Evolutionary conservation across 805 yeast genomes (phyloP).

Genomic region (Sugiyamaella americana): DNA sequence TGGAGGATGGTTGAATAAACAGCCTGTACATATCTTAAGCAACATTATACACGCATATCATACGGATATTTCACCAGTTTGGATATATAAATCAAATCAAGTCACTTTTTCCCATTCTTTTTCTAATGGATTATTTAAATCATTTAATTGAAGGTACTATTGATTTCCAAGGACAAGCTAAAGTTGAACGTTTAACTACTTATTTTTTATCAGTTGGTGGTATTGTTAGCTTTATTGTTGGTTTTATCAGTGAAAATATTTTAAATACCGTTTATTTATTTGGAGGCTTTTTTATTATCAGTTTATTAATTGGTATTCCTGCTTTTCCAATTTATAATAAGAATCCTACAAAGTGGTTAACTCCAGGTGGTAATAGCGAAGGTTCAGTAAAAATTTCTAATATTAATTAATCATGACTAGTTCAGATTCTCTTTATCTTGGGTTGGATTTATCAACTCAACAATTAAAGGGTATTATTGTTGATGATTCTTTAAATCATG

Average conservation of each 20-base stretch:
- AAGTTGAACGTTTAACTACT: slow-evolving; percentile 33
- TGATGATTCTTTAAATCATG: slow-evolving; percentile 45
- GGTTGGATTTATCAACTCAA: slow-evolving; percentile 86
- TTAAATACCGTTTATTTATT: slow-evolving; percentile 36
- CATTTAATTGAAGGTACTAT: slow-evolving; percentile 18
- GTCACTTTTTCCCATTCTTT: too few species aligned
- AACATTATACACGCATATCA: too few species aligned
- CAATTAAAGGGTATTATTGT: slow-evolving; percentile 74
- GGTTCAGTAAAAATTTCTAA: not conserved
- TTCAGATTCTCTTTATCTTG: slow-evolving; percentile 29
- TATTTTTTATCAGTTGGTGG: slow-evolving; percentile 23
- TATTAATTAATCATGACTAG: not conserved
- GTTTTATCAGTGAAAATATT: slow-evolving; percentile 45
- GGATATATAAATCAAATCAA: too few species aligned
- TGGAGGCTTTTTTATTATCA: slow-evolving; percentile 30
- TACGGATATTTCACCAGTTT: too few species aligned
- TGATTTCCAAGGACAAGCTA: slow-evolving; percentile 51
- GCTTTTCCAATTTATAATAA: slow-evolving; percentile 53
- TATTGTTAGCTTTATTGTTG: slow-evolving; percentile 32
- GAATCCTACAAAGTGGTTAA: slow-evolving; percentile 43
- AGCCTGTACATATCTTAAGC: too few species aligned
- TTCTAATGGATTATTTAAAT: not conserved
- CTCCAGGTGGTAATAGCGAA: slow-evolving; percentile 6
- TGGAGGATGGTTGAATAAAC: too few species aligned
- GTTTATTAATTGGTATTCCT: slow-evolving; percentile 41